phyloP scores from a whole-genome alignment of 257 asterid genomes.

The Anisodus tanguticus region DNA sequence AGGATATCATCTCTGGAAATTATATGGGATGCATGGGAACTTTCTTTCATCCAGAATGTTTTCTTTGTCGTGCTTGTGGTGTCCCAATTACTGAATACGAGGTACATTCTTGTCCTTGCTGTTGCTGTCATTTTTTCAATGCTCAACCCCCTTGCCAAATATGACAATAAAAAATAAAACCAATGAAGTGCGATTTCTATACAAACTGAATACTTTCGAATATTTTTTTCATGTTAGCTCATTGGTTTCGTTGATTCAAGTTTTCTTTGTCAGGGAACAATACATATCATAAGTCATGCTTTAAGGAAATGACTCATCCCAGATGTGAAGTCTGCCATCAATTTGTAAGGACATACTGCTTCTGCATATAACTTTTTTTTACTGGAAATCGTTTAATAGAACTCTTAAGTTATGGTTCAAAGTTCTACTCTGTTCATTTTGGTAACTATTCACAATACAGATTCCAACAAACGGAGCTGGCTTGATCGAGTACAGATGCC shows the following conservation, averaged over 20 bases:
- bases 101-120: slow-evolving; percentile 48
- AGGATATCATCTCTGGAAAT: slow-evolving; percentile 79
- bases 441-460: slow-evolving; percentile 46
- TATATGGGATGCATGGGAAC: slow-evolving; percentile 89
- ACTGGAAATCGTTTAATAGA: background rate
- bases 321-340: slow-evolving; percentile 90
- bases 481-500: slow-evolving; percentile 89
- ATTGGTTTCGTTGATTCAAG: slow-evolving; percentile 51
- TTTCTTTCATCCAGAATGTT: slow-evolving; percentile 97
- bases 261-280: slow-evolving; percentile 79
- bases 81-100: slow-evolving; percentile 89
- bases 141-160: background rate
- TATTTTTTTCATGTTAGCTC: slow-evolving; percentile 31
- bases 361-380: background rate
- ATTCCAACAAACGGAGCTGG: slow-evolving; percentile 90
- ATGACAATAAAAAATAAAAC: slow-evolving; percentile 7
- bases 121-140: background rate
- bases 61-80: slow-evolving; percentile 84
- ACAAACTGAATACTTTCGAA: background rate
- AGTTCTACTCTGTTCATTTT: slow-evolving; percentile 13
- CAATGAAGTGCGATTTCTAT: background rate
- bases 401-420: background rate
- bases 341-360: slow-evolving; percentile 63
- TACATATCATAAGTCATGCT: slow-evolving; percentile 88
- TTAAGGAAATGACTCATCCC: slow-evolving; percentile 90